These are phyloP conservation scores for Bullera alba DNA, from an alignment of 768 basidiomycete genomes.

Conservation along the genomic window DNA sequence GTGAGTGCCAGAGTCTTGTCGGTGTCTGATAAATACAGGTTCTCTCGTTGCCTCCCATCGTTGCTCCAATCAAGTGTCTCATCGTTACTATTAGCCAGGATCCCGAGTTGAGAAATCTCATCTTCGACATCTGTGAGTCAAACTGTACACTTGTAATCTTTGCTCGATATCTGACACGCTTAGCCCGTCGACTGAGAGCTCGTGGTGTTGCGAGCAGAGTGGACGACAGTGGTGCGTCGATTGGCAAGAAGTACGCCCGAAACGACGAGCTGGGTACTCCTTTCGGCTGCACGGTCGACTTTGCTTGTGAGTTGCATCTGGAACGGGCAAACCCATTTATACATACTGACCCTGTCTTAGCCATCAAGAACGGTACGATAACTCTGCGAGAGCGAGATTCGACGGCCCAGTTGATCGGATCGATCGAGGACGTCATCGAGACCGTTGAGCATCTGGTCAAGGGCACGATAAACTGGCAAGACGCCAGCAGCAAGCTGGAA, in stretches of 20 bases:
- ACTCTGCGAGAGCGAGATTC: conserved; percentile 90
- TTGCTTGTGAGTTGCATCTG: conserved; percentile 60
- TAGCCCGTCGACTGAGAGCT: conserved; percentile 77
- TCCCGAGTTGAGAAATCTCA: conserved; percentile 73
- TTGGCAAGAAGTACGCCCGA: conserved; percentile 92
- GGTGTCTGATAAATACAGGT: conserved; percentile 53
- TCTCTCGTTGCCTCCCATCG: conserved; percentile 76
- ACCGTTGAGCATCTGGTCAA: conserved; percentile 71
- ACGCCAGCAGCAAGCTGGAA: conserved; percentile 63
- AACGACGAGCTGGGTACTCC: conserved; percentile 99
- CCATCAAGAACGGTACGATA: conserved; percentile 84
- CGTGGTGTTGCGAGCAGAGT: conserved; percentile 87
- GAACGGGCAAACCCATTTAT: not conserved
- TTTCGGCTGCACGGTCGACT: conserved; percentile 91
- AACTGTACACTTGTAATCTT: no score
- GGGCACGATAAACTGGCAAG: conserved; percentile 68
- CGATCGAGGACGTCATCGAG: conserved; percentile 77
- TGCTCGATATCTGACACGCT: not conserved
- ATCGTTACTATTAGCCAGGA: conserved; percentile 89
- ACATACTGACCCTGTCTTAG: conserved; percentile 50
- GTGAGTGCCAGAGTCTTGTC: conserved; percentile 51
- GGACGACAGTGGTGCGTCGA: conserved; percentile 89
- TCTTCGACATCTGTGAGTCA: conserved; percentile 77
- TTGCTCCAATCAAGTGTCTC: conserved; percentile 93
- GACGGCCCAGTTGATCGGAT: conserved; percentile 82